A percentile compares a stretch with the other conserved stretches of the same genome.
Evolutionary conservation across 306 rosid genomes (phyloP).

Genomic region (Prunus mume): DNA sequence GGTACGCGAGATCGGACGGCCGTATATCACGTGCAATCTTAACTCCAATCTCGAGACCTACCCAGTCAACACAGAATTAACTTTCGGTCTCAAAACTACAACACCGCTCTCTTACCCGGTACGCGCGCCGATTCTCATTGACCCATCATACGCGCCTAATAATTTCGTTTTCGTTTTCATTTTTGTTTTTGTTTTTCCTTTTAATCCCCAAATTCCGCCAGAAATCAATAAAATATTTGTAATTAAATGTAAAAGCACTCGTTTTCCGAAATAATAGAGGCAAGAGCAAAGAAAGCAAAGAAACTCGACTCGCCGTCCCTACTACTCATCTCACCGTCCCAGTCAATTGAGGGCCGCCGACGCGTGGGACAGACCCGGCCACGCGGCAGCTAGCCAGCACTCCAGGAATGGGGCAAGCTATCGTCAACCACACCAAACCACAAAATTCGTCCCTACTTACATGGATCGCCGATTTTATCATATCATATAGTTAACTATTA

Average conservation of each 20-base stretch:
- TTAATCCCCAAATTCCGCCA: not conserved
- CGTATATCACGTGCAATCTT: conserved; percentile 27
- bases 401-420: not conserved
- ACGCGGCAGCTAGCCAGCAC: not conserved
- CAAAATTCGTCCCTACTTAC: not conserved
- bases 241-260: too few relatives aligned
- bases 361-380: not conserved
- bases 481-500: not conserved
- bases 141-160: not conserved
- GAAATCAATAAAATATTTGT: too few relatives aligned
- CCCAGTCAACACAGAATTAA: conserved; percentile 28
- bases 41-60: conserved; percentile 16
- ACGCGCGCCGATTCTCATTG: conserved; percentile 4
- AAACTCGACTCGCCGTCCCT: not conserved
- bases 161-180: not conserved
- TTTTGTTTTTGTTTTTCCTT: not conserved
- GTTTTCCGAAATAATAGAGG: too few relatives aligned
- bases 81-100: conserved; percentile 19
- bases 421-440: not conserved
- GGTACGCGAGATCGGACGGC: conserved; percentile 28
- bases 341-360: not conserved
- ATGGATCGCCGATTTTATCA: not conserved
- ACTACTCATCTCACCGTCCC: not conserved
- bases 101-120: not conserved
- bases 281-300: not conserved